Base-by-base conservation (phyloP, 106 monocot genomes). In the Cymbidium sinense region DNA sequence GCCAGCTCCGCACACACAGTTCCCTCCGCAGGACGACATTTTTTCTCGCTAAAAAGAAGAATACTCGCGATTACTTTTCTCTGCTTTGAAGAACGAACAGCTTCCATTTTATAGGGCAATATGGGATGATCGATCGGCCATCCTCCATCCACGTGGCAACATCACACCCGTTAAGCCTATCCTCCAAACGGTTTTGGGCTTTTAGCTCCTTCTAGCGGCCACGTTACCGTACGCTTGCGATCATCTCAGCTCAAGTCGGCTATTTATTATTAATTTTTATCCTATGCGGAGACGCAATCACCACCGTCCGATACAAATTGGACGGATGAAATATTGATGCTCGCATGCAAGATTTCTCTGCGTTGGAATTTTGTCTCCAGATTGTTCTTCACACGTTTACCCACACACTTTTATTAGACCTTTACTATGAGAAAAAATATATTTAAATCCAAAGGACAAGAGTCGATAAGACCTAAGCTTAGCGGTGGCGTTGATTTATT, bases 21-120 rank as follows among this genome's bases (percentile, higher is more conserved):
- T 94, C 23, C 94, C 91, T 65, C 88, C 86, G 34, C 89, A 85
- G 91, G 91, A 94, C 75, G 94, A 86, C 88, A 80, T 85, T 35
- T 34, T 76, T 58, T 8, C 10, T n/a, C 4, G 0, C 17, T 15
- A 52, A 52, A 1, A 11, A 4, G 17, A 52, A 52, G 20, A 10
- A 3, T 3, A 58, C 0, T 11, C 0, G 11, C n/a, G 23, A 3
- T 39, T 7, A 39, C 37, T 39, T 4, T 58, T n/a, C 23, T 3
- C 7, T 2, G 13, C 13, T n/a, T 47, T 47, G 15, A 47, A 47
- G 15, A 15, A 1, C 2, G 47, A 17, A 13, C 13, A 47, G 37
- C 37, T 51, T n/a, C 51, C 51, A 2, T 58, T 23, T 58, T 58
- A 58, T 58, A 41, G 58, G n/a, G n/a, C 58, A 58, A 11, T 23